These are phyloP conservation scores for Dalbergia cultrata DNA, from an alignment of 306 rosid genomes.

Conservation along the genomic window DNA sequence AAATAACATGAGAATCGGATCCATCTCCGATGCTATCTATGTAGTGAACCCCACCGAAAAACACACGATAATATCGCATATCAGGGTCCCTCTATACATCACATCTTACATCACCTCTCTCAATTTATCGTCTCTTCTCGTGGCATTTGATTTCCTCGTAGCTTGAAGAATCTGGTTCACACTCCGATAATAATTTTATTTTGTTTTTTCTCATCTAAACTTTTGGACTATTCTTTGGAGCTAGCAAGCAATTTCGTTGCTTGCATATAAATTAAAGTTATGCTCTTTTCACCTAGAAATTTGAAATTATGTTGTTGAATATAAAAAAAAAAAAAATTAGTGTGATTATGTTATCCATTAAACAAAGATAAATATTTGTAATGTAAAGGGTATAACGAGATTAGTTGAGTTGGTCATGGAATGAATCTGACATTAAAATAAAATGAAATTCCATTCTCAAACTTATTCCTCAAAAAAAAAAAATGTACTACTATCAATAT, in stretches of 20 bases:
- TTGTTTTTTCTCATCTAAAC: not conserved
- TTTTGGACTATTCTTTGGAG: not conserved
- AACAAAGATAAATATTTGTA: not conserved
- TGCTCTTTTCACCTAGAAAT: not conserved
- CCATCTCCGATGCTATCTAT: not conserved
- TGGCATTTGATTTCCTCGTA: not conserved
- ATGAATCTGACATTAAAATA: not conserved
- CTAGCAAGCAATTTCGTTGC: not conserved
- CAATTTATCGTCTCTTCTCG: slow-evolving; percentile 7
- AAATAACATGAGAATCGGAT: not conserved
- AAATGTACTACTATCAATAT: no score
- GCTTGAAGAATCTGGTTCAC: not conserved
- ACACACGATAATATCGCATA: not conserved
- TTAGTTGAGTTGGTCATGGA: not conserved
- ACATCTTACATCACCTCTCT: not conserved
- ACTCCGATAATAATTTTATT: not conserved
- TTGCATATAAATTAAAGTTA: not conserved
- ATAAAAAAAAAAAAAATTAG: not conserved
- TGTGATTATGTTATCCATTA: not conserved
- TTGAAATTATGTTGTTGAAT: not conserved
- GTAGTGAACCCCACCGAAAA: not conserved
- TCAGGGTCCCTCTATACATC: not conserved
- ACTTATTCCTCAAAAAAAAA: no score
- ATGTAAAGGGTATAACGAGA: not conserved
- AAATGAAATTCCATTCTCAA: not conserved